These are phyloP conservation scores for Zostera marina DNA, from an alignment of 116 monocot genomes.

Conservation along the genomic window DNA sequence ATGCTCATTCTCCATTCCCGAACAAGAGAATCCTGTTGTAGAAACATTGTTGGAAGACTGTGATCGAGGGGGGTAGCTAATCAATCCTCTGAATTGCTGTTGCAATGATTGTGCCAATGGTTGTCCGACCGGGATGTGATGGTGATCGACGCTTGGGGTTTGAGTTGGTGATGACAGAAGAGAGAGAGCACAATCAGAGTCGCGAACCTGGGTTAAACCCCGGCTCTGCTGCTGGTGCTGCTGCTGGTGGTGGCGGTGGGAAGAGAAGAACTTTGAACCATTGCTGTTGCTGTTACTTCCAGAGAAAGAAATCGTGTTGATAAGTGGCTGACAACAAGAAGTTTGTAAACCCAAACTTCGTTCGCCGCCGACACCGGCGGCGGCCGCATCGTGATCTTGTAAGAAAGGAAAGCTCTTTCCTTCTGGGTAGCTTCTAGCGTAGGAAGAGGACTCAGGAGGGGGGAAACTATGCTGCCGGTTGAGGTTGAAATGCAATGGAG, in stretches of 20 bases:
- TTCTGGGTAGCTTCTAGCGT: slow-evolving; percentile 23
- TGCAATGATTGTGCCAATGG: slow-evolving; percentile 15
- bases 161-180: slow-evolving; percentile 85
- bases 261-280: slow-evolving; percentile 8
- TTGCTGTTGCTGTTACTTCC: slow-evolving; percentile 15
- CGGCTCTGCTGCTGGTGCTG: too few species aligned
- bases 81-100: slow-evolving; percentile 7
- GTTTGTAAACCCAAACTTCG: background rate
- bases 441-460: slow-evolving; percentile 16
- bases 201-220: slow-evolving; percentile 21
- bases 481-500: slow-evolving; percentile 14
- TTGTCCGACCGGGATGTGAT: slow-evolving; percentile 23
- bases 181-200: slow-evolving; percentile 97
- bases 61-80: slow-evolving; percentile 10
- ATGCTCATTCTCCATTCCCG: slow-evolving; percentile 21
- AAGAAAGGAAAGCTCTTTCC: slow-evolving; percentile 37
- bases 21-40: slow-evolving; percentile 30
- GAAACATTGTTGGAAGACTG: slow-evolving; percentile 20
- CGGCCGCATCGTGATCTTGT: slow-evolving; percentile 10
- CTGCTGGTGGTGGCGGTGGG: too few species aligned
- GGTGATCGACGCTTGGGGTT: slow-evolving; percentile 4
- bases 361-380: background rate
- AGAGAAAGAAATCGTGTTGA: slow-evolving; percentile 10
- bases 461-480: slow-evolving; percentile 17
- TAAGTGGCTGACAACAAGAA: slow-evolving; percentile 7